Percentiles rank a stretch among this genome's conserved stretches.
Conservation (phyloP, 2,329 filamentous ascomycete genomes). For the Podosphaera aphanis region DNA sequence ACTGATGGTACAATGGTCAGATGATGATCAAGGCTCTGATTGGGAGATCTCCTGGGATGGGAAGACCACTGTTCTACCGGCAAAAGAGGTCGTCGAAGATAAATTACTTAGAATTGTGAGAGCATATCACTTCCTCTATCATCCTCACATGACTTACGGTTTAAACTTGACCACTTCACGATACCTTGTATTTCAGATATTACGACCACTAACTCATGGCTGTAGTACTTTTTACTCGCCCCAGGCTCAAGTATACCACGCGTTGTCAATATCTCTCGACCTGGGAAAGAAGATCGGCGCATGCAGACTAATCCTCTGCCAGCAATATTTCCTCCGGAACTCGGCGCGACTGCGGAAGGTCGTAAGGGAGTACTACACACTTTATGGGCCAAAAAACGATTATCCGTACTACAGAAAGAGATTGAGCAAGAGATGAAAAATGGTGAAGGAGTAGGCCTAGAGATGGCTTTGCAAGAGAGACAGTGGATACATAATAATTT, state of each 20-base stretch:
- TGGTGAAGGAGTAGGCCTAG: constrained; percentile 56
- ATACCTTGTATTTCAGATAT: no score
- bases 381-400: constrained; percentile 66
- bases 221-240: constrained; percentile 51
- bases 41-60: constrained; percentile 75
- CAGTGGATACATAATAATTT: constrained; percentile 73
- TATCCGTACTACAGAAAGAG: constrained; percentile 53
- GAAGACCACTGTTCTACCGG: constrained; percentile 46
- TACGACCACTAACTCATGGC: constrained; percentile 1
- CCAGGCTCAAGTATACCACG: constrained; percentile 49
- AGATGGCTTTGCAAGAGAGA: constrained; percentile 65
- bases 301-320: constrained; percentile 57
- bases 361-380: constrained; percentile 63
- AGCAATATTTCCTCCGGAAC: constrained; percentile 59
- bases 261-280: constrained; percentile 38
- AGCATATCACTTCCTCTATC: background rate
- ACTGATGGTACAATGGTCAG: constrained; percentile 80
- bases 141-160: background rate
- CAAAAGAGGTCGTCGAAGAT: constrained; percentile 17
- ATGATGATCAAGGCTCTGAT: constrained; percentile 21
- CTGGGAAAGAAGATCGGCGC: constrained; percentile 16
- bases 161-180: background rate
- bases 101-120: constrained; percentile 21
- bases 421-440: constrained; percentile 56
- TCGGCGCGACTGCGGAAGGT: constrained; percentile 45